Base-by-base conservation (phyloP, 441 rosid genomes). In the Euphorbia celastroides region DNA sequence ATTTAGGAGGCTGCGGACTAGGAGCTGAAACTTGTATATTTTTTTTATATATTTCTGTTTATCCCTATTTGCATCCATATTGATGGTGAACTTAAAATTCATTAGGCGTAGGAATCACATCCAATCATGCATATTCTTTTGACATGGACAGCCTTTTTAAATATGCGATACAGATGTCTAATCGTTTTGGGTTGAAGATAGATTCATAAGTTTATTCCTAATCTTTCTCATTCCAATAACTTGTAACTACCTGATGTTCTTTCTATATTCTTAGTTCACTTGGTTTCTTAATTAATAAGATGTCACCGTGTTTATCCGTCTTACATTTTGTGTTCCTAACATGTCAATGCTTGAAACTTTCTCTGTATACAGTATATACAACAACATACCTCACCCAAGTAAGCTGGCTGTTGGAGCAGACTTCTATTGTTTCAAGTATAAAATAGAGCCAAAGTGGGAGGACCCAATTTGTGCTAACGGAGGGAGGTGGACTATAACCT, bases 361-460 rank as follows among this genome's bases (percentile, higher is more conserved):
- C n/a, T n/a, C n/a, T n/a, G 27, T 60, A 34, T 72, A 65, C 77
- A 91, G 99, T 74, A 74, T 88, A 60, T 89, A 83, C 86, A 94
- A 92, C 68, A 89, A 84, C 73, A 76, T 92, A 50, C 73, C 71
- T 69, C 88, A 72, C 52, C 97, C 99, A 19, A 84, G 96, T 77
- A 89, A 83, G 79, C 77, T 94, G 76, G 70, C 78, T 20, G 68
- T 1, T 0, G 88, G 89, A 70, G 89, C 94, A 23, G 97, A 87
- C 50, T 86, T 89, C 19, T 79, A 94, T 66, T 94, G 99, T 76
- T 94, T 92, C 92, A 94, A 92, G 51, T 11, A 86, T 74, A 82
- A 85, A 17, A 88, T 92, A 22, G 94, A 94, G 70, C 98, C 99
- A 14, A 92, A 88, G 52, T 92, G 98, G 98, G 98, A 94, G 79